Conservation (phyloP, 306 rosid genomes). For the Corylus avellana region DNA sequence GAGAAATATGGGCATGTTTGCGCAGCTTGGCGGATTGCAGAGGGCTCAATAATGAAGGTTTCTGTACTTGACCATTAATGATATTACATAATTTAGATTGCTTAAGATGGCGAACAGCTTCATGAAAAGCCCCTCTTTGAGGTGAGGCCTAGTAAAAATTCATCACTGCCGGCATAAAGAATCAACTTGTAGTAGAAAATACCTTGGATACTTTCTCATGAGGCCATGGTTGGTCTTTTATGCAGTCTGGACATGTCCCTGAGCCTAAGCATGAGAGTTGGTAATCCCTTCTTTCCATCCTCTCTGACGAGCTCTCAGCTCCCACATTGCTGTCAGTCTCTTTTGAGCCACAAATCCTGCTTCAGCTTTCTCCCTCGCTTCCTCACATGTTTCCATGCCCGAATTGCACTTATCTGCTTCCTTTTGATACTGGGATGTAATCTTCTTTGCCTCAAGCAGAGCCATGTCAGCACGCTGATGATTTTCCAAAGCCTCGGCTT, state of each 20-base stretch:
- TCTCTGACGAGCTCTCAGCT: conserved; percentile 88
- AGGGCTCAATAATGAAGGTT: conserved; percentile 25
- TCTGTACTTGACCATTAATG: conserved; percentile 39
- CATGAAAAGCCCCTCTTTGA: conserved; percentile 16
- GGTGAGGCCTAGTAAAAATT: conserved; percentile 21
- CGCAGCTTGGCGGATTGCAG: conserved; percentile 10
- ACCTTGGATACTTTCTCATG: conserved; percentile 30
- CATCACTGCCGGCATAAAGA: conserved; percentile 25
- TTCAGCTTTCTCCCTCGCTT: conserved; percentile 93
- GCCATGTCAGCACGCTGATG: conserved; percentile 88
- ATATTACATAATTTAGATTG: conserved; percentile 24
- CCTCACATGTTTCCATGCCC: conserved; percentile 98
- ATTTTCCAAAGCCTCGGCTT: conserved; percentile 66
- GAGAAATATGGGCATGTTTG: conserved; percentile 20
- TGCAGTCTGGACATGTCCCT: conserved; percentile 62
- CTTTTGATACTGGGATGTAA: conserved; percentile 92
- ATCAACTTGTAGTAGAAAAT: conserved; percentile 25
- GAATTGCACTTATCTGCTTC: conserved; percentile 99
- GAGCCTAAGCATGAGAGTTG: conserved; percentile 55
- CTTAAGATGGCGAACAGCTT: conserved; percentile 18
- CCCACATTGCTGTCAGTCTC: conserved; percentile 81
- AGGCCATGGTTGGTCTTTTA: conserved; percentile 30
- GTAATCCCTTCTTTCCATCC: conserved; percentile 92
- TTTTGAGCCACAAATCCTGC: conserved; percentile 60
- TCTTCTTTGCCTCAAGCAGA: conserved; percentile 93